A percentile compares a stretch with the other conserved stretches of the same genome.
Conservation (phyloP, 2,329 filamentous ascomycete species). For the Pseudogymnoascus verrucosus region DNA sequence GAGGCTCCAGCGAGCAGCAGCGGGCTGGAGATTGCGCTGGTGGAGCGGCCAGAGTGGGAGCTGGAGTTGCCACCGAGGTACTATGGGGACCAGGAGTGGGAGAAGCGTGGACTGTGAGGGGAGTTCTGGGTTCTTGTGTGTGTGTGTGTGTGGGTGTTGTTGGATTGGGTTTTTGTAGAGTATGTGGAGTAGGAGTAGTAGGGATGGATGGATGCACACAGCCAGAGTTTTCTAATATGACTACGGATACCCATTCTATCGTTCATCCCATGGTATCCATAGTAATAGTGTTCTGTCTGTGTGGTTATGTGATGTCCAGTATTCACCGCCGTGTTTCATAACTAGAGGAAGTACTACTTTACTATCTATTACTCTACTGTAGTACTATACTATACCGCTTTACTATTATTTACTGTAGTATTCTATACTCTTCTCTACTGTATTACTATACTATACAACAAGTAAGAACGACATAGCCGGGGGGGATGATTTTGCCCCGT, state of each 20-base stretch:
- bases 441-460: too few relatives aligned
- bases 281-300: too few relatives aligned
- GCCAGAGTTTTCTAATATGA: not conserved
- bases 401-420: not conserved
- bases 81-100: constrained; percentile 49
- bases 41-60: constrained; percentile 82
- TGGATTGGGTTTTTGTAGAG: not conserved
- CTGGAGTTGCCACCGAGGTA: constrained; percentile 68
- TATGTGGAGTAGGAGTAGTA: not conserved
- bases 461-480: not conserved
- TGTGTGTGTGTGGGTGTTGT: not conserved
- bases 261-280: not conserved
- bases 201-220: not conserved
- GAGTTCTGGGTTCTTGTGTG: not conserved
- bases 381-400: not conserved
- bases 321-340: not conserved
- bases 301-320: not conserved
- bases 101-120: constrained; percentile 22
- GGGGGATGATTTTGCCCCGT: constrained; percentile 1
- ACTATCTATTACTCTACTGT: not conserved
- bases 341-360: not conserved
- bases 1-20: constrained; percentile 20
- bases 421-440: too few relatives aligned
- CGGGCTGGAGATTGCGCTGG: constrained; percentile 69
- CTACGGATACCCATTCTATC: not conserved